These are phyloP conservation scores for Marasmius fiardii DNA, from an alignment of 1,284 basidiomycete genomes.

Conservation along the genomic window DNA sequence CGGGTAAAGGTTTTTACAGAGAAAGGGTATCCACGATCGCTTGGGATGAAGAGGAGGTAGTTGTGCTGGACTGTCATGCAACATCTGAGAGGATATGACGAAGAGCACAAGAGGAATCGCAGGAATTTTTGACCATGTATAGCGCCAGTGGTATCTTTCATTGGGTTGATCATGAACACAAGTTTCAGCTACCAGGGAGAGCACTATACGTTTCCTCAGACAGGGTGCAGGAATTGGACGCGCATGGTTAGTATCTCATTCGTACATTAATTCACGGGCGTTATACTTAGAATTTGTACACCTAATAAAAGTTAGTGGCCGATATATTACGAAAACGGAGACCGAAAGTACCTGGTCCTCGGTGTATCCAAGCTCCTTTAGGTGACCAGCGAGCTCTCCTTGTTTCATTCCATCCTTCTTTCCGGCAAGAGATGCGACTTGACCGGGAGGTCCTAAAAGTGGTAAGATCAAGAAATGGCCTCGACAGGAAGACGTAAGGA, in stretches of 20 bases:
- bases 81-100: background rate
- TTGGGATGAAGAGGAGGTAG: background rate
- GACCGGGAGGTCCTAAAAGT: slow-evolving; percentile 73
- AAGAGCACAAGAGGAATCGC: background rate
- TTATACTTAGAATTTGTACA: slow-evolving; percentile 54
- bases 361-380: slow-evolving; percentile 48
- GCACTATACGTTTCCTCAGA: too few relatives aligned
- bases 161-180: too few relatives aligned
- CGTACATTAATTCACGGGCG: background rate
- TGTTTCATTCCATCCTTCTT: slow-evolving; percentile 47
- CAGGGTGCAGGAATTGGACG: too few relatives aligned
- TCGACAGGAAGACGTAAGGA: slow-evolving; percentile 5
- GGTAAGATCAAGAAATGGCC: background rate
- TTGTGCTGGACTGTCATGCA: background rate
- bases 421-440: slow-evolving; percentile 78
- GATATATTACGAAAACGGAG: background rate
- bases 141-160: too few relatives aligned
- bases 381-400: too few relatives aligned
- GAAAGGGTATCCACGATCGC: background rate
- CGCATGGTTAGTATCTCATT: background rate
- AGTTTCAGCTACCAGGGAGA: too few relatives aligned
- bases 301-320: slow-evolving; percentile 28
- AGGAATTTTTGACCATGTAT: background rate
- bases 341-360: slow-evolving; percentile 63
- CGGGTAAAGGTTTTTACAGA: background rate